Base-by-base conservation (phyloP, 352 stramenopile genomes). In the Globisporangium splendens region DNA sequence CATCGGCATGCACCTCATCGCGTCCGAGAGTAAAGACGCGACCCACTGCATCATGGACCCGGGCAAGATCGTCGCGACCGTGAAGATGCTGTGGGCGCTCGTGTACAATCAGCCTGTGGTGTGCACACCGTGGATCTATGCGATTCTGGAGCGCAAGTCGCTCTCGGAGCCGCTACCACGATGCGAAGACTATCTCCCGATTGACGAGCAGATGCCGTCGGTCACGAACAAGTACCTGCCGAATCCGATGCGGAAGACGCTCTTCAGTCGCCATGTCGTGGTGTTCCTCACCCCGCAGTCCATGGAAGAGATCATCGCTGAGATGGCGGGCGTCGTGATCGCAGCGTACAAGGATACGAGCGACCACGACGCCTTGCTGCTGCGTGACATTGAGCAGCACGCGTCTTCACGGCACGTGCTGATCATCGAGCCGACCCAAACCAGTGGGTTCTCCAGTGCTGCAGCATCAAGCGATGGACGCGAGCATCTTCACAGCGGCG, bases 1-100 rank as follows among this genome's bases (percentile, higher is more conserved):
- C 31, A 77, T 91, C 31, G 86, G 84, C 47, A 94, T 95, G 79
- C 86, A 95, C 51, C 65, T 93, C 48, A 64, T 94, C 57, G 43
- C 66, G 15, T 54, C 46, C 1, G 68, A 88, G 55, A 85, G 65
- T 46, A 77, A 81, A 53, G 66, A 88, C 24, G 83, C 83, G 10
- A 95, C 85, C 8, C 85, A 95, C 52, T 95, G 86, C 56, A 86
- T 95, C 59, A 89, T 92, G 80, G 86, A 95, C 50, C 71, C 79
- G n/a, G 86, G 80, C 7, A 74, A 65, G 39, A 80, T 93, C 61
- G 78, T 94, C 31, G 86, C 83, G 22, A 95, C 86, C 1, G 77
- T 92, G 22, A 95, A 95, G 51, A 78, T 94, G 54, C 72, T 95
- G 11, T 95, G 86, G 86, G 82, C 86, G 11, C 72, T 95, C 15